A percentile compares a stretch with the other conserved stretches of the same genome.
Evolutionary conservation across 352 stramenopile species (phyloP).

Genomic region (Elongisporangium senticosum): DNA sequence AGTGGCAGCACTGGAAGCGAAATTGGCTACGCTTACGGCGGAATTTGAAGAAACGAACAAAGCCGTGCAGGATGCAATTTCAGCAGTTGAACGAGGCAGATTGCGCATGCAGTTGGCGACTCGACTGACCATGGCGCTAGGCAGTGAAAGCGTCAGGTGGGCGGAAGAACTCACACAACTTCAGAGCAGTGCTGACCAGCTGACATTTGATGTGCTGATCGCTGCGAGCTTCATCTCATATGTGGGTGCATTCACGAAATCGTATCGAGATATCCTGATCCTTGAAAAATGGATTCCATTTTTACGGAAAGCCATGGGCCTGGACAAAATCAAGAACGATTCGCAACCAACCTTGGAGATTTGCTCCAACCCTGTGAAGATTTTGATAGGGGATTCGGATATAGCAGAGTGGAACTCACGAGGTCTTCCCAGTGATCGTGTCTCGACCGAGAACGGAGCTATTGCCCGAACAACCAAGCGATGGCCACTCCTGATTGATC

Average conservation of each 20-base stretch:
- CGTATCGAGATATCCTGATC: constrained; percentile 86
- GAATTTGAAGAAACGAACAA: constrained; percentile 87
- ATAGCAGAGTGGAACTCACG: constrained; percentile 83
- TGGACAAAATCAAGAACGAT: constrained; percentile 5
- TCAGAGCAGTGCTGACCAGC: constrained; percentile 55
- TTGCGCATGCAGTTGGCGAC: constrained; percentile 90
- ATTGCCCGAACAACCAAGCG: constrained; percentile 78
- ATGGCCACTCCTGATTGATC: constrained; percentile 88
- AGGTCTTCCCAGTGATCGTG: constrained; percentile 83
- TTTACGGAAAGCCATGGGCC: constrained; percentile 50
- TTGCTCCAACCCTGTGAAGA: constrained; percentile 41
- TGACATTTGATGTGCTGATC: constrained; percentile 90
- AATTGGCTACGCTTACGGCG: constrained; percentile 69
- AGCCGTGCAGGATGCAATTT: constrained; percentile 89
- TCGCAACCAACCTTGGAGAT: neutral
- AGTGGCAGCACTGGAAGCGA: constrained; percentile 84
- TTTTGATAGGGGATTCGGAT: constrained; percentile 71
- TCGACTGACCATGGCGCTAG: constrained; percentile 87
- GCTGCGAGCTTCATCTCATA: constrained; percentile 92
- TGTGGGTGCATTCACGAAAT: constrained; percentile 92
- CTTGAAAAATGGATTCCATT: constrained; percentile 85
- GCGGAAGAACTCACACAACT: constrained; percentile 75
- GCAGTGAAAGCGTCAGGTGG: constrained; percentile 93
- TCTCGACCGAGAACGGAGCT: constrained; percentile 89
- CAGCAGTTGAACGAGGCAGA: constrained; percentile 77